Percentiles rank a stretch among this genome's conserved stretches.
These are phyloP conservation scores for Monilinia laxa DNA, from an alignment of 2,329 filamentous ascomycete genomes.

Conservation along the genomic window DNA sequence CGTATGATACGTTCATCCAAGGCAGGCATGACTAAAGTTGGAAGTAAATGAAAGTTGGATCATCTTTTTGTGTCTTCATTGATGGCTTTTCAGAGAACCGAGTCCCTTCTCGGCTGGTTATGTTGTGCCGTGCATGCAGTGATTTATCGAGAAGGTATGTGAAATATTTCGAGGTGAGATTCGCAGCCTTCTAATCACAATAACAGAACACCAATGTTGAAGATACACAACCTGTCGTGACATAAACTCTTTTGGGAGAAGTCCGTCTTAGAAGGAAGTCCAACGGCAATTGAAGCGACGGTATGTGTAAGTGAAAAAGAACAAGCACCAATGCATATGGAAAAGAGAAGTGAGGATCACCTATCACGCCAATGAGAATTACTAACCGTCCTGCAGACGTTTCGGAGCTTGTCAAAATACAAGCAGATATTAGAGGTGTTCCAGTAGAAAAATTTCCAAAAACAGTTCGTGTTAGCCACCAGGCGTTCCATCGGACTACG, in stretches of 20 bases:
- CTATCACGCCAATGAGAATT: background rate
- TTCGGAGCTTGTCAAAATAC: slow-evolving; percentile 9
- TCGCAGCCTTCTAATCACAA: background rate
- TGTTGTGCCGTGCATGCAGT: slow-evolving; percentile 4
- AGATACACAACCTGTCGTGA: slow-evolving; percentile 5
- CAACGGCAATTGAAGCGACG: background rate
- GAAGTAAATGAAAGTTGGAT: too few relatives aligned
- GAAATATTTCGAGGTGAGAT: background rate
- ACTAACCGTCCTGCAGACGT: background rate
- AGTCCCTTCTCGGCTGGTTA: background rate
- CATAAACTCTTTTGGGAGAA: background rate
- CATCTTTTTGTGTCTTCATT: too few relatives aligned
- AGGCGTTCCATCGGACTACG: background rate
- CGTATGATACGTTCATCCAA: background rate
- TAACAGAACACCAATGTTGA: background rate
- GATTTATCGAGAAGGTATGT: slow-evolving; percentile 4
- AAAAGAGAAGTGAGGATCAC: background rate
- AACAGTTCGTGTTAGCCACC: background rate
- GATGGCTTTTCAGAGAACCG: background rate
- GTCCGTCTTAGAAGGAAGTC: background rate
- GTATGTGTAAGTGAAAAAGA: slow-evolving; percentile 1
- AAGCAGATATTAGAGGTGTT: slow-evolving; percentile 9
- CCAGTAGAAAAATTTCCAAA: background rate
- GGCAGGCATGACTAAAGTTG: too few relatives aligned
- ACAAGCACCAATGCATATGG: background rate